These are phyloP conservation scores for Trametes versicolor DNA, from an alignment of 1,284 basidiomycete genomes.

Conservation along the genomic window DNA sequence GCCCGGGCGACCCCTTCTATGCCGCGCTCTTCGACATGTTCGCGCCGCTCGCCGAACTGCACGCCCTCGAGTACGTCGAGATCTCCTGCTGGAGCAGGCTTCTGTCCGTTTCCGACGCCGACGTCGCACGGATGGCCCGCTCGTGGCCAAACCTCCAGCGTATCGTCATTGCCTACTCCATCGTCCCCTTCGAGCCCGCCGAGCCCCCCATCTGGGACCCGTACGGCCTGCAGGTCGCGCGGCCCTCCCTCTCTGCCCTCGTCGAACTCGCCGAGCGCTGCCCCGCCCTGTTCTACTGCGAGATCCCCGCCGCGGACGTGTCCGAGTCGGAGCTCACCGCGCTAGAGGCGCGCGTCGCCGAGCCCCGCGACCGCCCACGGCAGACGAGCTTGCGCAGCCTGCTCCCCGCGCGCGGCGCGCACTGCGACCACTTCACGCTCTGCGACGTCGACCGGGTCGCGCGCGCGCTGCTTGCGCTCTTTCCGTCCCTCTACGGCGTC, in stretches of 20 bases:
- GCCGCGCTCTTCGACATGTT: not conserved
- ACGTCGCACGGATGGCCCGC: not conserved
- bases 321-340: slow-evolving; percentile 1
- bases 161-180: not conserved
- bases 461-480: not conserved
- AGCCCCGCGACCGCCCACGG: not conserved
- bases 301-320: not conserved
- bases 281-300: not conserved
- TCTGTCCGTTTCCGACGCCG: not conserved
- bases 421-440: not conserved
- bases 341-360: not conserved
- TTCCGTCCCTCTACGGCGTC: not conserved
- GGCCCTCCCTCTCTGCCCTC: not conserved
- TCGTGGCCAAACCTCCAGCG: not conserved
- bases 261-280: not conserved
- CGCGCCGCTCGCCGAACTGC: not conserved
- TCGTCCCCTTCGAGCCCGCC: not conserved
- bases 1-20: not conserved
- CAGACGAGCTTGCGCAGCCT: not conserved
- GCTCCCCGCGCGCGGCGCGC: not conserved
- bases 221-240: not conserved
- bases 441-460: slow-evolving; percentile 3
- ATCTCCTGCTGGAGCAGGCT: not conserved
- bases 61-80: not conserved
- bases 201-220: not conserved